Percentiles rank a stretch among this genome's conserved stretches.
Conservation (phyloP, 306 rosid species). For the Nissolia schottii region DNA sequence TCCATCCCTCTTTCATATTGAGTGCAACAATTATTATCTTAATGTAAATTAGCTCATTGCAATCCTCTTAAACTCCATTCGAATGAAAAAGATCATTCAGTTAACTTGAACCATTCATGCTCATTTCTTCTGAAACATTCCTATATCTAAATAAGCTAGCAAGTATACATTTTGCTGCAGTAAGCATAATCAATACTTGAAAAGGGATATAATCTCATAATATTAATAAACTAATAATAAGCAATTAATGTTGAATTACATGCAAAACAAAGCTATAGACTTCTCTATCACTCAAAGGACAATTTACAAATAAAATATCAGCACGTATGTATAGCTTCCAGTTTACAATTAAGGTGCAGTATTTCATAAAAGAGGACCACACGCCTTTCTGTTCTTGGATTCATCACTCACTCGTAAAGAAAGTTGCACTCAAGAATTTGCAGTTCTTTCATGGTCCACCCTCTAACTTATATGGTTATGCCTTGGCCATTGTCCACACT, state of each 20-base stretch:
- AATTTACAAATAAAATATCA: not conserved
- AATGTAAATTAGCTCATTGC: not conserved
- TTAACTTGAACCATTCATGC: not conserved
- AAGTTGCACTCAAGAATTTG: too few species aligned
- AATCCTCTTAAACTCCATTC: not conserved
- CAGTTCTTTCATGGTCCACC: constrained; percentile 22
- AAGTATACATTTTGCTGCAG: not conserved
- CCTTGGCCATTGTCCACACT: not conserved
- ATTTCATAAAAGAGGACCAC: constrained; percentile 34
- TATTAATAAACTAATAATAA: not conserved
- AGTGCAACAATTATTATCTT: too few species aligned
- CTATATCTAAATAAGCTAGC: not conserved
- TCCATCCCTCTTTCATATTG: too few species aligned
- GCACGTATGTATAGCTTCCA: not conserved
- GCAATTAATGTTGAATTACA: constrained; percentile 1
- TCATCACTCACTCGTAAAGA: constrained; percentile 22
- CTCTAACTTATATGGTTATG: not conserved
- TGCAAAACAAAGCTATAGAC: constrained; percentile 25
- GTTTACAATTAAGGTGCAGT: constrained; percentile 18
- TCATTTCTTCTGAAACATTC: not conserved
- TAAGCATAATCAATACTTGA: not conserved
- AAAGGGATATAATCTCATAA: not conserved
- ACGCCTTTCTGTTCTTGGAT: constrained; percentile 31
- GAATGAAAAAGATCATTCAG: not conserved
- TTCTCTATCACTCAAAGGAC: constrained; percentile 24